Evolutionary conservation across 179 eudicot genomes (phyloP).

Genomic region (Actinidia arguta): DNA sequence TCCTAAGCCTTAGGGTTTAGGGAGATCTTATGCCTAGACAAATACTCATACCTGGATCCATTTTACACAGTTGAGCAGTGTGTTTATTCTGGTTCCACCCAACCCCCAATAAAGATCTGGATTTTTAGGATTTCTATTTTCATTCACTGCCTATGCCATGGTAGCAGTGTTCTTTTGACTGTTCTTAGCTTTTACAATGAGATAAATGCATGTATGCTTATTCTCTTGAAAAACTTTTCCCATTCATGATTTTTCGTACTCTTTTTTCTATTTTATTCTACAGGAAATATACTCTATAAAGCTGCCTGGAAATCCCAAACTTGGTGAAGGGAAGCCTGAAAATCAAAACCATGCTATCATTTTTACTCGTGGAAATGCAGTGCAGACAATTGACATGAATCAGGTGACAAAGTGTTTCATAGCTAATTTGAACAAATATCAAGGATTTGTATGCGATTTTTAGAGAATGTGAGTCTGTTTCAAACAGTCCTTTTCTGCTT

Average conservation of each 20-base stretch:
- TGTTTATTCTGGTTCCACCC: background rate
- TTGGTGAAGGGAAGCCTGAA: slow-evolving; percentile 99
- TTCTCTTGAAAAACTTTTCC: background rate
- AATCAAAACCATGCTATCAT: slow-evolving; percentile 96
- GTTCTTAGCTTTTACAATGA: background rate
- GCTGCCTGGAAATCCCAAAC: slow-evolving; percentile 97
- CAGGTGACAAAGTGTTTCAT: slow-evolving; percentile 54
- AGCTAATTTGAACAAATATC: background rate
- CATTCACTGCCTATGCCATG: background rate
- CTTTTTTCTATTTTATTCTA: slow-evolving; percentile 16
- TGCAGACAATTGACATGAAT: slow-evolving; percentile 99
- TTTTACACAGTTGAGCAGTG: too few relatives aligned
- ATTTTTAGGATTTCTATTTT: background rate
- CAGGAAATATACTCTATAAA: slow-evolving; percentile 96
- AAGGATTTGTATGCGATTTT: background rate
- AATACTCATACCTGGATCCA: too few relatives aligned
- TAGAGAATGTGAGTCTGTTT: background rate
- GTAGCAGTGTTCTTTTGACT: background rate
- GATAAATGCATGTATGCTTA: background rate
- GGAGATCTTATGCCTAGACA: too few relatives aligned
- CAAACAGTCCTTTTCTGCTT: background rate
- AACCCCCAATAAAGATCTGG: background rate
- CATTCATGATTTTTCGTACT: background rate
- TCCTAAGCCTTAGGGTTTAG: too few relatives aligned
- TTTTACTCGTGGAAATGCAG: slow-evolving; percentile 97